Percentiles rank a stretch among this genome's conserved stretches.
phyloP scores from a whole-genome alignment of 495 filamentous ascomycete genomes.

The Aspergillus kassunensis region DNA sequence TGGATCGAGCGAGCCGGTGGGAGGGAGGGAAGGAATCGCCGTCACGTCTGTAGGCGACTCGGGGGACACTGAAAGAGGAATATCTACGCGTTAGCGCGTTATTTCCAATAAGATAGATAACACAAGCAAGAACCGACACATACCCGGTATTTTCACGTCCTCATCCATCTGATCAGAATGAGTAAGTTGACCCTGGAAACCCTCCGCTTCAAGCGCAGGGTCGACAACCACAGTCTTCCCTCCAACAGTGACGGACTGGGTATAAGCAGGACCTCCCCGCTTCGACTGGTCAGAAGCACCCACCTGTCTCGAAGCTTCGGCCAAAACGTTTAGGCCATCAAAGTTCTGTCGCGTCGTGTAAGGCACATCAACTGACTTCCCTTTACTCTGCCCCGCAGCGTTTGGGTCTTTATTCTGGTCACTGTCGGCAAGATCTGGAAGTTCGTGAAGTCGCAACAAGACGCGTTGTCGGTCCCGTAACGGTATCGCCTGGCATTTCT shows the following conservation, averaged over 20 bases:
- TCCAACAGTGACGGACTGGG: conserved; percentile 44
- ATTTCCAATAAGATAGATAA: not conserved
- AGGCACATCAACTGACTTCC: conserved; percentile 36
- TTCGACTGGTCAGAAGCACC: conserved; percentile 46
- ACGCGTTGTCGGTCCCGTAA: conserved; percentile 63
- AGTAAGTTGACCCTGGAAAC: conserved; percentile 35
- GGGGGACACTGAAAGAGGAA: conserved; percentile 23
- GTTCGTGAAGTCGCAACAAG: conserved; percentile 54
- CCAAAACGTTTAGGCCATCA: conserved; percentile 73
- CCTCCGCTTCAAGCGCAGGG: conserved; percentile 44
- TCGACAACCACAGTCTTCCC: conserved; percentile 48
- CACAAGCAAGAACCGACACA: conserved; percentile 12
- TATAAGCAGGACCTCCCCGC: conserved; percentile 37
- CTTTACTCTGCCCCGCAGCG: conserved; percentile 34
- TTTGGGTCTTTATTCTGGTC: conserved; percentile 36
- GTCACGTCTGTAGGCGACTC: conserved; percentile 26
- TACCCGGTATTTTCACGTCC: conserved; percentile 27
- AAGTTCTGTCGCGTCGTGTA: conserved; percentile 53
- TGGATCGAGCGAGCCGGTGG: conserved; percentile 30
- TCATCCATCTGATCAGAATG: conserved; percentile 27
- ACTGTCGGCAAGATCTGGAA: conserved; percentile 36
- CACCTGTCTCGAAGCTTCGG: conserved; percentile 75
- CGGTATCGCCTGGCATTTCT: conserved; percentile 73
- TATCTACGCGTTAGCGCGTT: conserved; percentile 19
- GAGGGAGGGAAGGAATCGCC: conserved; percentile 33